Evolutionary conservation across 148 eudicot genomes (phyloP), one percentile per base, ranked within the genome.

Genomic region (Nepenthes gracilis): DNA sequence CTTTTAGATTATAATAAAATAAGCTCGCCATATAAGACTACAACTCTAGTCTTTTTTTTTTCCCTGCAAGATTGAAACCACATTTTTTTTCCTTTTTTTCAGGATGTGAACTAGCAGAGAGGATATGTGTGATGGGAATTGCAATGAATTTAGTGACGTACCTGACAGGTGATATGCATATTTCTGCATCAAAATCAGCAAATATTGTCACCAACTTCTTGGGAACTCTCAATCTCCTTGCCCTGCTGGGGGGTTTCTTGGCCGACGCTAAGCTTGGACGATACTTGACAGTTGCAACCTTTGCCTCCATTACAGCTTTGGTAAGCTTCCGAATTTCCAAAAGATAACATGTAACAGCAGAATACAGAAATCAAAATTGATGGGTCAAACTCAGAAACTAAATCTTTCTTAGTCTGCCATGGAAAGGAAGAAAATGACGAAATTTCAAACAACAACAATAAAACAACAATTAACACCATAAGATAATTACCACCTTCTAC

Each of bases 211-310:
- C 95, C 58, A 94, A 94, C 73, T 94, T 89, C 76, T 85, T 89
- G 92, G 99, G 99, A 55, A 78, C 97, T 49, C 95, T 94, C 55
- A 94, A 94, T 69, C 83, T 94, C 36, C 77, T 94, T 36, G 95
- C 80, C 48, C 87, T 94, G 45, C 71, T 94, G 2, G 99, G 90
- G 6, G 99, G 99, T 40, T 89, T 94, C 65, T 43, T 89, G 60
- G 99, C 99, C 0, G 99, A 94, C 62, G 99, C 99, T 57, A 78
- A 74, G 75, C 92, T 94, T 35, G 99, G 99, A 36, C 95, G 99
- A 14, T 94, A 81, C 67, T 53, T 78, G 73, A 85, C 99, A 1
- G 92, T 94, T 52, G 95, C 95, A 10, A 69, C 86, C 75, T 80
- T 78, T 59, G 85, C 97, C 33, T 79, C 97, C 43, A 65, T 90